Evolutionary conservation across 495 filamentous ascomycete species (phyloP), one percentile per base, ranked within the genome.

Genomic region (Amorphotheca resinae): DNA sequence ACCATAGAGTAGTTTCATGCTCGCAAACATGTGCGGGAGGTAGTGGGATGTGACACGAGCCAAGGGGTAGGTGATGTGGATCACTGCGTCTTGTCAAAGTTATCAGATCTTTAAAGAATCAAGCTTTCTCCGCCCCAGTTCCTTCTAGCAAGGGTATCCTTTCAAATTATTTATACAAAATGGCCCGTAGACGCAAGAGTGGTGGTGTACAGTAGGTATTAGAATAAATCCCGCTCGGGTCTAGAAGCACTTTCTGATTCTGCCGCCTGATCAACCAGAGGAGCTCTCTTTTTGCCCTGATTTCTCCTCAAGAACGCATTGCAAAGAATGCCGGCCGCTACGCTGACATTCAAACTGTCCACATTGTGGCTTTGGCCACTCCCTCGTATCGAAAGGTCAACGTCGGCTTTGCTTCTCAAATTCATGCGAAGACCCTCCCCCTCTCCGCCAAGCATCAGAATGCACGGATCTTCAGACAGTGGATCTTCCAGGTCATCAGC

Each of bases 271-370:
- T 28, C 25, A 28, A 28, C 5, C 25, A 28, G 5, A 11, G 25
- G 5, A 28, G 11, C 25, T 11, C 25, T 28, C 25, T 28, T 11
- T 28, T 11, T 28, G 5, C 5, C 11, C 25, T 28, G 25, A 28
- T 28, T 38, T 31, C 25, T 17, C 15, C 64, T 64, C 50, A 82
- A 49, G 46, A 84, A 75, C 44, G 71, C 70, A 49, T 78, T 70
- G 60, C 79, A 79, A 32, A 95, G 59, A 26, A 95, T 57, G 3
- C 73, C 84, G 3, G 80, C 75, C n/a, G 87, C 87, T 12, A 88
- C 84, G 49, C 80, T 80, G 3, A 93, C 87, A 56, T 94, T 93
- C 53, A 95, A 64, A 61, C 84, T 91, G 47, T 95, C 87, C 12
- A 87, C 67, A 11, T 62, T 67, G 5, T 59, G 47, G 8, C 60